Evolutionary conservation across 2,329 filamentous ascomycete genomes (phyloP).

Genomic region (Pyricularia sp.): DNA sequence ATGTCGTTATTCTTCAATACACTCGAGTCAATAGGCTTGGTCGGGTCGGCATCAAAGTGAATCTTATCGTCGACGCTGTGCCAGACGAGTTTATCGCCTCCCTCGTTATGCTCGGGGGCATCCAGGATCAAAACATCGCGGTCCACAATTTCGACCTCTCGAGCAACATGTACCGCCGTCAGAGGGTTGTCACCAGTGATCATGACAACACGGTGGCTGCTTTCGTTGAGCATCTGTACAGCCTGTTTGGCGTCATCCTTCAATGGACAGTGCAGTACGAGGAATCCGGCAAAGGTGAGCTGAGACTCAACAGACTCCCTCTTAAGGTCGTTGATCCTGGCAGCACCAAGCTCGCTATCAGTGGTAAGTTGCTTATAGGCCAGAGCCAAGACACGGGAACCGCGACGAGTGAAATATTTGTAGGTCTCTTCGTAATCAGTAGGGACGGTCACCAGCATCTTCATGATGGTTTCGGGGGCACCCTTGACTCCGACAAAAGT

Average conservation of each 20-base stretch:
- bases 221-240: constrained; percentile 95
- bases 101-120: constrained; percentile 77
- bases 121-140: constrained; percentile 90
- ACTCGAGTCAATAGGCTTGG: constrained; percentile 63
- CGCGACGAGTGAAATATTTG: constrained; percentile 95
- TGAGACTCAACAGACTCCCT: constrained; percentile 81
- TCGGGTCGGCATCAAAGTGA: constrained; percentile 74
- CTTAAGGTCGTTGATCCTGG: constrained; percentile 84
- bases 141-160: constrained; percentile 94
- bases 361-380: constrained; percentile 84
- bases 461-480: constrained; percentile 90
- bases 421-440: constrained; percentile 92
- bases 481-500: constrained; percentile 96
- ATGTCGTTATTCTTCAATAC: constrained; percentile 81
- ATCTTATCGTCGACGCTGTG: constrained; percentile 85
- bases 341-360: constrained; percentile 68
- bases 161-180: constrained; percentile 89
- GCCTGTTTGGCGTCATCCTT: constrained; percentile 93
- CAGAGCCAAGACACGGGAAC: constrained; percentile 83
- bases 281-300: constrained; percentile 82
- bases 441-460: constrained; percentile 75
- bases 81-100: constrained; percentile 76
- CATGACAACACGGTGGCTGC: constrained; percentile 97
- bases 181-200: constrained; percentile 97
- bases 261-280: constrained; percentile 87